Evolutionary conservation across 768 basidiomycete species (phyloP), one percentile per base, ranked within the genome.

Genomic region (Psilocybe sp.): DNA sequence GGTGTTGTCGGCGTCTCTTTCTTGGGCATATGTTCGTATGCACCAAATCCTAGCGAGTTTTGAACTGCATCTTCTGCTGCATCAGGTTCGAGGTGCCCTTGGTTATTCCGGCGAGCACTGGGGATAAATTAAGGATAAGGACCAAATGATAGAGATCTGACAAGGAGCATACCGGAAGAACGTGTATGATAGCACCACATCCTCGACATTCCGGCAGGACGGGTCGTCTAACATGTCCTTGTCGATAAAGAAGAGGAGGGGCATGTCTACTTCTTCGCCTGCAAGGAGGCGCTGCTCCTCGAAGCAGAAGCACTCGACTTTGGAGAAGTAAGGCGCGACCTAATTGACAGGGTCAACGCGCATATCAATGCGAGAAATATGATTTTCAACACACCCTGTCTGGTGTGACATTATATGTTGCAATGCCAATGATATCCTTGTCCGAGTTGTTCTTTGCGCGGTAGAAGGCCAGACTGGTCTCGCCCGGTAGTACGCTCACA

Each of bases 231-330:
- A 75, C 47, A 97, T 85, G 64, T 98, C 97, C 56, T 92, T 90
- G 74, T 99, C 97, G 58, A 99, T 96, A 75, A 99, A 99, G 74
- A 99, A 99, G 49, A 99, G 80, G 15, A 99, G 78, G 2, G 97
- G 97, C 81, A 99, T 92, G 68, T 99, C 97, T 32, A 99, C 89
- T 69, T 98, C 94, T 71, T 99, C 97, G 23, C 88, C 87, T 0
- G 95, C 94, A 19, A 97, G 74, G 9, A 99, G 81, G 59, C 86
- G 89, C 69, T 99, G 97, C 65, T 99, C 97, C 66, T 99, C 97
- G 58, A 99, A 99, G 69, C 97, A 99, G 75, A 99, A 99, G 58
- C 97, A 99, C 67, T 99, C 97, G 11, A 99, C 93, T 72, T 99
- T 99, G 44, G 95, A 93, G 64, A 99, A 99, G 68, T 98, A 98